Evolutionary conservation across 495 filamentous ascomycete genomes (phyloP), one percentile per base, ranked within the genome.

Genomic region (Trichoderma orchidacearum): DNA sequence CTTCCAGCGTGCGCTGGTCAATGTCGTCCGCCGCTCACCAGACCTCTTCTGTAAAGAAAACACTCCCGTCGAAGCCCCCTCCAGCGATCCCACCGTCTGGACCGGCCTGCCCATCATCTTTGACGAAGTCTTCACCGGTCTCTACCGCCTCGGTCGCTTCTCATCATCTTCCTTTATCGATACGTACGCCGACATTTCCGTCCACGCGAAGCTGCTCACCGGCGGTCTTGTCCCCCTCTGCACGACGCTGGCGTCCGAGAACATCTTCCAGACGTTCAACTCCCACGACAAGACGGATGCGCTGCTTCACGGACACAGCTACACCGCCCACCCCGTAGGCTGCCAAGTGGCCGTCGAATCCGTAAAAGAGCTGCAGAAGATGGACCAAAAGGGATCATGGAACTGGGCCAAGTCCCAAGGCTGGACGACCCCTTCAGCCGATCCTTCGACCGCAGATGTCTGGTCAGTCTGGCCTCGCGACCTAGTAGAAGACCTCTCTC

Each of bases 121-220:
- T 61, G 87, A 91, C 64, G 87, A 91, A 66, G 85, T 91, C 30
- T 90, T 91, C 71, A 89, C 85, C 0, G 87, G 87, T 13, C 71
- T 91, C 15, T 89, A 87, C 69, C 85, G 87, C 32, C 81, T 91
- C 17, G 86, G 87, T 23, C 79, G 81, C 30, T 73, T 79, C 53
- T 80, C 76, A 11, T 72, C 84, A 1, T 75, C 83, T 18, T 81
- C 81, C 1, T 86, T 90, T 68, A 74, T 91, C 5, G 67, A 68
- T n/a, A 66, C 77, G 1, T 62, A 85, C 55, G 73, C 86, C 2
- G 87, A 91, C 60, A 81, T 91, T 56, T 81, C 79, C 0, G 83
- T 87, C 15, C 82, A 90, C 61, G 87, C 87, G 13, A 91, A 91
- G 64, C 77, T 91, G 11, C 68, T 91, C 11, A 91, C 86, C 0